phyloP scores from a whole-genome alignment of 2,329 filamentous ascomycete genomes.

The Alternaria brassicae region DNA sequence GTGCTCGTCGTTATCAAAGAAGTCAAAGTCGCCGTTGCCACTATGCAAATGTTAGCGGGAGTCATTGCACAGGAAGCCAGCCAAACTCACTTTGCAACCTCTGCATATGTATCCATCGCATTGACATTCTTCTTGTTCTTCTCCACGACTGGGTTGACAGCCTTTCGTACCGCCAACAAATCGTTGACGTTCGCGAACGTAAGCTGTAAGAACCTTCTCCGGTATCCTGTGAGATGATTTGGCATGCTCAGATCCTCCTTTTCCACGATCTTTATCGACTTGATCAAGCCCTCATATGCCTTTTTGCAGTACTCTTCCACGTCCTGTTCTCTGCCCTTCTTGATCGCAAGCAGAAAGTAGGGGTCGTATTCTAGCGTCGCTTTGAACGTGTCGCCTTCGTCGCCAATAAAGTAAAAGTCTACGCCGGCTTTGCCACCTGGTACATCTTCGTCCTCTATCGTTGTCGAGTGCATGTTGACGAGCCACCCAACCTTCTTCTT shows the following conservation, averaged over 20 bases:
- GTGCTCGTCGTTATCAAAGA: conserved; percentile 86
- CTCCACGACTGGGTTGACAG: conserved; percentile 88
- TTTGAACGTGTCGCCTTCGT: conserved; percentile 87
- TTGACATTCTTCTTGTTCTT: conserved; percentile 96
- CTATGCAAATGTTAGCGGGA: conserved; percentile 52
- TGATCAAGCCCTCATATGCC: conserved; percentile 81
- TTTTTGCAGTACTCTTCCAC: conserved; percentile 93
- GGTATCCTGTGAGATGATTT: conserved; percentile 92
- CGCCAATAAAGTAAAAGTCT: conserved; percentile 90
- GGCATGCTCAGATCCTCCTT: conserved; percentile 96
- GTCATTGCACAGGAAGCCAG: not conserved
- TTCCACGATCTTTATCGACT: conserved; percentile 76
- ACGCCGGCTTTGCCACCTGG: conserved; percentile 86
- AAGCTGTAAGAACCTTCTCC: conserved; percentile 85
- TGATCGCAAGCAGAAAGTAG: conserved; percentile 92
- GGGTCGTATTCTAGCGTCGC: conserved; percentile 95
- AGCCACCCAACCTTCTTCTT: conserved; percentile 90
- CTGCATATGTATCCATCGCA: conserved; percentile 97
- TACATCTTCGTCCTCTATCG: conserved; percentile 81
- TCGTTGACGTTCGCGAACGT: conserved; percentile 87
- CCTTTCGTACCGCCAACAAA: conserved; percentile 81
- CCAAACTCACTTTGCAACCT: conserved; percentile 79
- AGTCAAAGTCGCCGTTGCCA: conserved; percentile 83
- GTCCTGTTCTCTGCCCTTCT: conserved; percentile 85
- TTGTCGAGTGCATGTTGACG: conserved; percentile 91